These are phyloP conservation scores for Ulmus americana DNA, from an alignment of 331 rosid species.

Conservation along the genomic window DNA sequence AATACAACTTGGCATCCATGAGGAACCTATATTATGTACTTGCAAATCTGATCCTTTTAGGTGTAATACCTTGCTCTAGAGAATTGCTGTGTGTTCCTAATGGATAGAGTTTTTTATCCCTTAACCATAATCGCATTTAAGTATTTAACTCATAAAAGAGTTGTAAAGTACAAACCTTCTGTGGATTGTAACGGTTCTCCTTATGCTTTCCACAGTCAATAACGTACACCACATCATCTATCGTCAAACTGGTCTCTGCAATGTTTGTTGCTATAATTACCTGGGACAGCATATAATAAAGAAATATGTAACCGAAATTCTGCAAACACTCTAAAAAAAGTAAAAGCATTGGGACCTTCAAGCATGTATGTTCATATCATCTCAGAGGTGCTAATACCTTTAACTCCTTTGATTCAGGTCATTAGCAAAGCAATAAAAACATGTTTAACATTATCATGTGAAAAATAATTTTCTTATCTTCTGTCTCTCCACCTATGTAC, in stretches of 20 bases:
- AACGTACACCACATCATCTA: constrained; percentile 88
- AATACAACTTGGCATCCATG: neutral
- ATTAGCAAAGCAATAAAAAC: no score
- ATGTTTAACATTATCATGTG: no score
- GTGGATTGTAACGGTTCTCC: constrained; percentile 94
- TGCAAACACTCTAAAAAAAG: constrained; percentile 2
- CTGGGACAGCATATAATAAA: constrained; percentile 31
- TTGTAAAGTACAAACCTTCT: constrained; percentile 54
- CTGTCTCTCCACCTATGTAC: no score
- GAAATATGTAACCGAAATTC: constrained; percentile 10
- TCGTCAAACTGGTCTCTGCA: constrained; percentile 96
- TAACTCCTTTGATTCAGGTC: no score
- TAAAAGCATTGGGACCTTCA: neutral
- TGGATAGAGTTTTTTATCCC: neutral
- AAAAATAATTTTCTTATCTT: no score
- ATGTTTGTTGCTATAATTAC: constrained; percentile 90
- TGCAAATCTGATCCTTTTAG: neutral
- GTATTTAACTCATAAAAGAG: neutral
- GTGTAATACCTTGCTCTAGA: neutral
- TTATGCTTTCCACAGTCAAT: constrained; percentile 92
- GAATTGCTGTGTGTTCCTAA: neutral
- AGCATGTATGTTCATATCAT: no score
- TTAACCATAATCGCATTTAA: neutral
- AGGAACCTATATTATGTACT: neutral
- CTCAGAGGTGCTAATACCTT: no score